Percentiles rank a stretch among this genome's conserved stretches.
Evolutionary conservation across 2,329 filamentous ascomycete species (phyloP).

Genomic region (Rachicladosporium sp.): DNA sequence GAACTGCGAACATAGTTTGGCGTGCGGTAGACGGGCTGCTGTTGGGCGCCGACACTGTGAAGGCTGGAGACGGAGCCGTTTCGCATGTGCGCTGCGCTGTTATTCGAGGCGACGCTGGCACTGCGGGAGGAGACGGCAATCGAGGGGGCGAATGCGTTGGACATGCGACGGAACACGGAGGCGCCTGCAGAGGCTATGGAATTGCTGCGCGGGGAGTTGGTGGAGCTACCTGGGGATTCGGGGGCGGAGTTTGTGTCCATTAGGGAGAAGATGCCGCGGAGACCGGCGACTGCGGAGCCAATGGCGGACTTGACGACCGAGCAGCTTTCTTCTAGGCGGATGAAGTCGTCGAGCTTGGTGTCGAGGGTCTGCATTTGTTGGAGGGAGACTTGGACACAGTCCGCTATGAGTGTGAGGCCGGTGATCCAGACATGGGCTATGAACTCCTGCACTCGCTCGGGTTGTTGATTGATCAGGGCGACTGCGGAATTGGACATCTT

Average conservation of each 20-base stretch:
- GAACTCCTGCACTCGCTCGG: slow-evolving; percentile 27
- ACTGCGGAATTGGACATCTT: slow-evolving; percentile 34
- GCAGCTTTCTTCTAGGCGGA: slow-evolving; percentile 34
- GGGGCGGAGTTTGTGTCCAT: slow-evolving; percentile 21
- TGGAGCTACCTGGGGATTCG: slow-evolving; percentile 6
- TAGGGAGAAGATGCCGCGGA: slow-evolving; percentile 35
- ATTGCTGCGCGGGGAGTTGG: slow-evolving; percentile 10
- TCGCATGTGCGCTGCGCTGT: neutral
- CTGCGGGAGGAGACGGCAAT: slow-evolving; percentile 8
- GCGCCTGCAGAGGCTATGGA: slow-evolving; percentile 17
- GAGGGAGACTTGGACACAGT: slow-evolving; percentile 31
- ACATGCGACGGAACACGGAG: slow-evolving; percentile 21
- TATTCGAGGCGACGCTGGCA: slow-evolving; percentile 13
- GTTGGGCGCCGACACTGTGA: slow-evolving; percentile 4
- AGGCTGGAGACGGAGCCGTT: neutral
- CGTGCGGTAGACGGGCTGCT: slow-evolving; percentile 16
- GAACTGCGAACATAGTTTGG: slow-evolving; percentile 26
- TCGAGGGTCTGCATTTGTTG: slow-evolving; percentile 30
- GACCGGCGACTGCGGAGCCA: slow-evolving; percentile 28
- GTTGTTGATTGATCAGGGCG: slow-evolving; percentile 32
- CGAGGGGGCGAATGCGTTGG: slow-evolving; percentile 18
- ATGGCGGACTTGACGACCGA: slow-evolving; percentile 30
- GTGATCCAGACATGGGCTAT: slow-evolving; percentile 34
- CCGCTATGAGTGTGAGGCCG: slow-evolving; percentile 33
- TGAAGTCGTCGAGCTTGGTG: slow-evolving; percentile 31